Base-by-base conservation (phyloP, 441 rosid genomes). In the Gossypium trilobum region DNA sequence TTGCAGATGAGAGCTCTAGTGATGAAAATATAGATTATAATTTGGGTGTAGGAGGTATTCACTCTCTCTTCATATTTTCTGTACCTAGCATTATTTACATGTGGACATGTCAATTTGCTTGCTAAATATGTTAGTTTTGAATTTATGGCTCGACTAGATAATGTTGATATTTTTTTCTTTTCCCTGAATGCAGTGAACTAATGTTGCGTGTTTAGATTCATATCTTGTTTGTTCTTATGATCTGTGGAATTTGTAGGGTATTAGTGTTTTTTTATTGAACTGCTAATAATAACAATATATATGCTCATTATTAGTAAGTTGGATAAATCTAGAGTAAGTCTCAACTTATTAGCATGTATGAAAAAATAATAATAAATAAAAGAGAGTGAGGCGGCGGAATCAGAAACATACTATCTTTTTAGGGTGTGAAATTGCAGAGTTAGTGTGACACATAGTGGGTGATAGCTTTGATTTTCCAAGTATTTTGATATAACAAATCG, bases 11-110 rank as follows among this genome's bases (percentile, higher is more conserved):
- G 75, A 87, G 91, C 84, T 96, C 97, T 16, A 93, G 99, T 79
- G 98, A 96, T 80, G 99, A 96, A 85, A 93, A 93, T 78, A 73
- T 87, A 66, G 99, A 91, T 74, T 84, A 77, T 76, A 93, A 90
- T 79, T 82, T 81, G 65, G 82, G 84, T 73, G 76, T 73, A 20
- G 97, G 95, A 87, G 99, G 99, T 96, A 86, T 58, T 73, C 73
- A 27, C 52, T 70, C 33, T 44, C 58, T 63, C 74, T 70, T 60
- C 71, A 36, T 48, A 67, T 60, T 20, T 72, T 68, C 48, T 27
- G 48, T 74, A 52, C 33, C 61, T 57, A 20, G 56, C 72, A 77
- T 36, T 74, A 73, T 9, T 48, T 17, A 16, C 73, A 27, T 11
- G 14, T 73, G 61, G 70, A 51, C 16, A 27, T 27, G 44, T 51